Base-by-base conservation (phyloP, 306 rosid genomes). In the Inga oerstediana region DNA sequence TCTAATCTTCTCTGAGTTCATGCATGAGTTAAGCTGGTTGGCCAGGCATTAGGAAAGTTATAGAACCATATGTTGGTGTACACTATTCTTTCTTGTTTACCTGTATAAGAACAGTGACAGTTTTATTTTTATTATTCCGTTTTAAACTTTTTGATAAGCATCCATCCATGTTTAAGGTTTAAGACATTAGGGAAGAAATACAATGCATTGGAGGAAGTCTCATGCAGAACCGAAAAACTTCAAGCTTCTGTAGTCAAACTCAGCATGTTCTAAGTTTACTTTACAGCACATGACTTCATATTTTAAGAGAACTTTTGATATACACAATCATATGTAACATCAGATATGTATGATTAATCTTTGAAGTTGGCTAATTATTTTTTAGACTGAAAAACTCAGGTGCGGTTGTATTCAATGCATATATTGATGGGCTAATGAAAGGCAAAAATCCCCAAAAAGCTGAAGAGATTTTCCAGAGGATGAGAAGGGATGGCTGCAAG, bases 351-450 rank as follows among this genome's bases (percentile, higher is more conserved):
- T 32, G 80, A 72, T 82, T 80, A 78, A 46, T 72, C 70, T 32
- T 66, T 20, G 19, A 59, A 72, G 66, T 44, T 87, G 39, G 58
- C 76, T 84, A 78, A 81, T 73, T 37, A 78, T 70, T 43, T 45
- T 66, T 77, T 43, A 48, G 74, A 74, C 58, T 84, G 64, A 64
- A 81, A 34, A 51, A 66, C 22, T 68, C 97, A 95, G 97, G 96
- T 84, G 88, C 97, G 43, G 85, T 89, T 32, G 98, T 94, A 54
- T 94, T 91, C 49, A 85, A 94, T 80, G 98, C 97, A 75, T 94
- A 92, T 78, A 92, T 96, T 75, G 94, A 93, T 76, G 99, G 98
- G 68, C 74, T 96, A 58, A 85, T 92, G 72, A 96, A 94, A 89
- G 92, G 90, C 54, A 89, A 92, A 86, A 89, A 93, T 70, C 82